Evolutionary conservation across 2,329 filamentous ascomycete species (phyloP), one percentile per base, ranked within the genome.

Genomic region (Sporothrix mexicana): DNA sequence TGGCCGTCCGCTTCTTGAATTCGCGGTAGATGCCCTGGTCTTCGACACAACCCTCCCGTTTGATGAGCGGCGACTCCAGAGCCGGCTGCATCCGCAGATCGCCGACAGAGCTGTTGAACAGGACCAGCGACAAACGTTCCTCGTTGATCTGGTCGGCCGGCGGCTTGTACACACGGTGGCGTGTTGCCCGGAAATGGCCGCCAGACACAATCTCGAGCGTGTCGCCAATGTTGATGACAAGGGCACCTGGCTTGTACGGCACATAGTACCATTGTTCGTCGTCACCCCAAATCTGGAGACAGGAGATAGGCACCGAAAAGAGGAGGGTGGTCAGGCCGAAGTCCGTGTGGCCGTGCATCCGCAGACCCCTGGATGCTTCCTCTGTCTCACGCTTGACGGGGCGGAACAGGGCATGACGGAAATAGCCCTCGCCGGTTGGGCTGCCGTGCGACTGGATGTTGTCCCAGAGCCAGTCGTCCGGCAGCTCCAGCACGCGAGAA

Each of bases 181-280:
- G 77, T 1, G 84, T 85, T 3, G 84, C 83, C 74, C 84, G 83
- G 77, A 85, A 85, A 72, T 84, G 81, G 0, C 84, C 84, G 2
- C 83, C 84, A 1, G 83, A 84, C 0, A 85, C 80, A 70, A 85
- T 83, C 77, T 85, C 79, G 36, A 84, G 77, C 1, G 81, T 82
- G 57, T 84, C 83, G 3, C 83, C 84, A 8, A 86, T 83, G 67
- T 87, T 87, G 64, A 85, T 82, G 5, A 86, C 83, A n/a, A 86
- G 80, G 0, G 83, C 84, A 15, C 83, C 83, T 3, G 82, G 81
- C 55, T 83, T 81, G 71, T 83, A 83, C 0, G 80, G 81, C 0
- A 85, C 84, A 20, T 84, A 83, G 57, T 84, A 82, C 85, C 85
- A 87, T 72, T 83, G 75, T 30, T 84, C 82, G 41, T 82, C 78